A percentile compares a stretch with the other conserved stretches of the same genome.
Conservation (phyloP, 129 eudicot species). For the Arctium minus region DNA sequence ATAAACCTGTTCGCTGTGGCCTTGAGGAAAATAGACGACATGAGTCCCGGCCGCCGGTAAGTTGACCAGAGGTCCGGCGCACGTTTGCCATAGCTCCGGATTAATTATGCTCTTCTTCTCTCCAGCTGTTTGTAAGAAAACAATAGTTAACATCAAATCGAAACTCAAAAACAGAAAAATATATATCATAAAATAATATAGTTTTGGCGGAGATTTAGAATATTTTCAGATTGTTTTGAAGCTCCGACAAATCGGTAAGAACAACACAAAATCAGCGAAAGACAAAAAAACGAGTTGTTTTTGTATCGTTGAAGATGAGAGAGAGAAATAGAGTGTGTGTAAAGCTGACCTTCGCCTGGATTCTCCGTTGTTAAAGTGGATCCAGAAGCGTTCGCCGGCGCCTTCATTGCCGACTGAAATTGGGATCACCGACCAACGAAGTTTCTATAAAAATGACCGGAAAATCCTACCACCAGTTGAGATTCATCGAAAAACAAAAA, state of each 20-base stretch:
- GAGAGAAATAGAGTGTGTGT: not conserved
- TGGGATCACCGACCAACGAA: not conserved
- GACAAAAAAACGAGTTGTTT: not conserved
- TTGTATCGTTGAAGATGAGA: not conserved
- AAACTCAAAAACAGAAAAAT: not conserved
- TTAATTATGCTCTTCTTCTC: slow-evolving; percentile 77
- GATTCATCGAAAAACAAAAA: slow-evolving; percentile 13
- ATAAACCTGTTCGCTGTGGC: slow-evolving; percentile 91
- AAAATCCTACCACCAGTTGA: slow-evolving; percentile 27
- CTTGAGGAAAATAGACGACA: slow-evolving; percentile 96
- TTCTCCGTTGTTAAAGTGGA: slow-evolving; percentile 38
- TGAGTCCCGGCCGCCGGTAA: slow-evolving; percentile 95
- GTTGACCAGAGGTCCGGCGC: slow-evolving; percentile 95
- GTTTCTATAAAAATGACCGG: not conserved
- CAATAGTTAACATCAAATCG: not conserved
- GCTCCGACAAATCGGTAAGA: not conserved
- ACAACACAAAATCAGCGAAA: not conserved
- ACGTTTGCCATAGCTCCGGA: slow-evolving; percentile 92
- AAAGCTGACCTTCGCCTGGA: slow-evolving; percentile 55
- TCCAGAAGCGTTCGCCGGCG: slow-evolving; percentile 46
- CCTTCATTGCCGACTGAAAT: slow-evolving; percentile 44
- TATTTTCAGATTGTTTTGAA: not conserved
- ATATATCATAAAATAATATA: not conserved
- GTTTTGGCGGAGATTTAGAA: not conserved
- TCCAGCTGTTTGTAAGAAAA: slow-evolving; percentile 11